phyloP scores from a whole-genome alignment of 2,329 filamentous ascomycete genomes.

The Fusarium ramigenum region DNA sequence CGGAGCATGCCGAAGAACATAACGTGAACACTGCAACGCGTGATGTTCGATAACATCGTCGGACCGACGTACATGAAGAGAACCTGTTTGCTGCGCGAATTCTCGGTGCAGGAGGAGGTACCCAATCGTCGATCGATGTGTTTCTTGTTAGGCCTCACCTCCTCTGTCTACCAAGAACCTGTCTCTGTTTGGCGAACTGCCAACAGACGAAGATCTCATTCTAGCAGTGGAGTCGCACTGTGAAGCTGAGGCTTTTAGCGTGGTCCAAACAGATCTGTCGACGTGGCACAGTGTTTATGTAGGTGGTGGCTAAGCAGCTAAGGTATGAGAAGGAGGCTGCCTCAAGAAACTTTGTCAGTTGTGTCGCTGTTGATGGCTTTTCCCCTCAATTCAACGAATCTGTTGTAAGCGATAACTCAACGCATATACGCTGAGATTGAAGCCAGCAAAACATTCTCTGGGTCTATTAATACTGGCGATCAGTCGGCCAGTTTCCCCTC shows the following conservation, averaged over 20 bases:
- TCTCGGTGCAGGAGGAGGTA: slow-evolving; percentile 1
- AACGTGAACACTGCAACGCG: not conserved
- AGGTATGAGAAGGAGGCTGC: not conserved
- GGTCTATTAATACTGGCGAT: not conserved
- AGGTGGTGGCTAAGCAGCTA: not conserved
- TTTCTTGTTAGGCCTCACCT: slow-evolving; percentile 17
- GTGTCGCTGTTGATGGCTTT: not conserved
- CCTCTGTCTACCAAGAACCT: not conserved
- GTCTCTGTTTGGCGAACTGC: not conserved
- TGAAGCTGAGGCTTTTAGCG: slow-evolving; percentile 9
- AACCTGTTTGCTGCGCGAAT: not conserved
- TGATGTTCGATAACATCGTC: slow-evolving; percentile 17
- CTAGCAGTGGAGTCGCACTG: slow-evolving; percentile 7
- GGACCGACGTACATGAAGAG: slow-evolving; percentile 8
- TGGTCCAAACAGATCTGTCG: not conserved
- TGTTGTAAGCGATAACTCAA: not conserved
- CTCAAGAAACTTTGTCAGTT: not conserved
- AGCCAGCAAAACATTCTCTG: not conserved
- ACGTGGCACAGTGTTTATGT: slow-evolving; percentile 26
- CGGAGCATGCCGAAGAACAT: slow-evolving; percentile 14
- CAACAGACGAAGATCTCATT: not conserved
- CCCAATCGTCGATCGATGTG: slow-evolving; percentile 2
- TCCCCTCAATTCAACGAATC: not conserved
- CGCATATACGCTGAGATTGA: not conserved
- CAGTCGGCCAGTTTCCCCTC: not conserved